Conservation (phyloP, 768 basidiomycete genomes). For the Hericium alpestre region DNA sequence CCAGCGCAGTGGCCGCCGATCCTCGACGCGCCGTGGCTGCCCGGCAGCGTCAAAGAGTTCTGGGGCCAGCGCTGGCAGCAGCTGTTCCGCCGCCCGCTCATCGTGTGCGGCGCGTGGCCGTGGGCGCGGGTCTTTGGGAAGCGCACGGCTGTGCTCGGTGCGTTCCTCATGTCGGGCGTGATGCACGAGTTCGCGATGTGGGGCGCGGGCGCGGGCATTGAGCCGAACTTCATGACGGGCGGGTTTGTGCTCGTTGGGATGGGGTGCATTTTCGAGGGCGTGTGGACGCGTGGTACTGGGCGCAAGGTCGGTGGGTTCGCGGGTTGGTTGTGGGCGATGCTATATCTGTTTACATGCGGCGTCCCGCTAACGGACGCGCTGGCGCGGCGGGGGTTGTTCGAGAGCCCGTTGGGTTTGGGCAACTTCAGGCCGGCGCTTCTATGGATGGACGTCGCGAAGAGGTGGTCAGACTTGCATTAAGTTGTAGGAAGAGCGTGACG, state of each 20-base stretch:
- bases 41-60: conserved; percentile 47
- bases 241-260: conserved; percentile 11
- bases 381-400: background rate
- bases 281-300: conserved; percentile 6
- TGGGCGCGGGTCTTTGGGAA: conserved; percentile 4
- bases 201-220: conserved; percentile 3
- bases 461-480: background rate
- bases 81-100: conserved; percentile 46
- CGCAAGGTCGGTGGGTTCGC: conserved; percentile 5
- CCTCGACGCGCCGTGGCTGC: conserved; percentile 45
- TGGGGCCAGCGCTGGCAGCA: conserved; percentile 65
- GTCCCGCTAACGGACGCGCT: background rate
- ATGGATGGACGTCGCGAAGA: background rate
- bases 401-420: background rate
- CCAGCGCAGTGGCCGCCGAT: conserved; percentile 51
- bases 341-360: conserved; percentile 2
- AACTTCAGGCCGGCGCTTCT: background rate
- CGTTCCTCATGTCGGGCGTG: conserved; percentile 11
- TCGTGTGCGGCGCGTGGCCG: conserved; percentile 37
- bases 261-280: conserved; percentile 5
- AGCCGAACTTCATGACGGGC: conserved; percentile 4
- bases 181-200: conserved; percentile 12
- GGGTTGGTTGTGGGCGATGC: conserved; percentile 11
- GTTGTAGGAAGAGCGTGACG: no score
- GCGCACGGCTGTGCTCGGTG: conserved; percentile 6